phyloP scores from a whole-genome alignment of 73 alveolate species.

The Tetrahymena elliotti region DNA sequence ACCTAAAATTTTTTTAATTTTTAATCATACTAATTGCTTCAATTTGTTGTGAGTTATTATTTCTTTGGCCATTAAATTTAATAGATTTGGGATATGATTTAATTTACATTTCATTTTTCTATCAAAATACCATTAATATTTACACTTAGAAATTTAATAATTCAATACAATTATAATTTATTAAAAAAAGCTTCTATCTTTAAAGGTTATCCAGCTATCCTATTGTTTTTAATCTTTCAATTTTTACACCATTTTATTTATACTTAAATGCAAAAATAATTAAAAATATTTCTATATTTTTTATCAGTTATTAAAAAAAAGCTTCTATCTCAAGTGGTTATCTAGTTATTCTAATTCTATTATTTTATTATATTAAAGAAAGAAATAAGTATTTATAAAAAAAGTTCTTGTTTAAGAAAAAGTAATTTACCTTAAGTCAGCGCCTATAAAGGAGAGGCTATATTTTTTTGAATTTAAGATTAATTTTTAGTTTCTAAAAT shows the following conservation, averaged over 20 bases:
- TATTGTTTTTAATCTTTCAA: too few relatives aligned
- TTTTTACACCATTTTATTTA: too few relatives aligned
- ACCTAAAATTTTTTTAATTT: too few relatives aligned
- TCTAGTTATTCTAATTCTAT: not conserved
- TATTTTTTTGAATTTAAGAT: too few relatives aligned
- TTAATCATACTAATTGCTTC: not conserved
- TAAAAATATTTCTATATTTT: not conserved
- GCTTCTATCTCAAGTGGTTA: not conserved
- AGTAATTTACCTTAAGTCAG: not conserved
- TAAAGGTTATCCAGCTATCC: too few relatives aligned
- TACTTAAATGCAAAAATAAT: too few relatives aligned
- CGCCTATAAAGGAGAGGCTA: not conserved
- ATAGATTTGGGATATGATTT: not conserved
- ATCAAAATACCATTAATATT: too few relatives aligned
- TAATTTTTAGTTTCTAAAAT: not conserved
- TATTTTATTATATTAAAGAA: not conserved
- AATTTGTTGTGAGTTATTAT: not conserved
- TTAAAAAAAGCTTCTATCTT: too few relatives aligned
- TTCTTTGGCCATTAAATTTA: too few relatives aligned
- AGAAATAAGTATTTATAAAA: not conserved
- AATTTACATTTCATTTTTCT: not conserved
- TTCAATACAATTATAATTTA: too few relatives aligned
- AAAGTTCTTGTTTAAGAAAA: not conserved
- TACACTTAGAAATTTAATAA: too few relatives aligned
- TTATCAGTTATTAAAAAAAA: not conserved